A percentile compares a stretch with the other conserved stretches of the same genome.
These are phyloP conservation scores for Crithidia fasciculata DNA, from an alignment of 208 protist species.

Conservation along the genomic window DNA sequence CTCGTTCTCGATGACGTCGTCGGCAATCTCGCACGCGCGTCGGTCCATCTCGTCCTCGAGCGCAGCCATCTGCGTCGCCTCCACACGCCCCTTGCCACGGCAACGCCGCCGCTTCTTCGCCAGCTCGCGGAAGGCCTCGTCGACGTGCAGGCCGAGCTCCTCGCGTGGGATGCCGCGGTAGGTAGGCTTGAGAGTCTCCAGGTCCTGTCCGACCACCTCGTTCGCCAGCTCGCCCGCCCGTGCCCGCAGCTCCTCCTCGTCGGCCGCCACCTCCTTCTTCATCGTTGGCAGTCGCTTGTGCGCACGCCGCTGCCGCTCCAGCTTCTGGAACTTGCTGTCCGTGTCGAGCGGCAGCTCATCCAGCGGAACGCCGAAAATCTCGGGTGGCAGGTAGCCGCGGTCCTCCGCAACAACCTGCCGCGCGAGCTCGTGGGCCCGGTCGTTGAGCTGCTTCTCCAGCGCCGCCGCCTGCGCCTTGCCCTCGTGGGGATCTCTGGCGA, in stretches of 20 bases:
- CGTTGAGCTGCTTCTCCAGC: conserved; percentile 65
- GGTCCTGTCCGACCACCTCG: conserved; percentile 64
- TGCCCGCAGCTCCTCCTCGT: conserved; percentile 54
- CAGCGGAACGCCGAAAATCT: conserved; percentile 68
- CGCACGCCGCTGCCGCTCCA: conserved; percentile 59
- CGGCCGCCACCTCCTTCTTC: conserved; percentile 46
- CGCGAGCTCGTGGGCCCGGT: conserved; percentile 56
- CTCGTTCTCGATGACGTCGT: conserved; percentile 76
- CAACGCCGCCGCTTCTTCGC: conserved; percentile 42
- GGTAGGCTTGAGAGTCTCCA: conserved; percentile 48
- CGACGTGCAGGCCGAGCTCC: conserved; percentile 72
- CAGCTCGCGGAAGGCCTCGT: conserved; percentile 68
- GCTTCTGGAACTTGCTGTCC: conserved; percentile 62
- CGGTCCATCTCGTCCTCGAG: conserved; percentile 82
- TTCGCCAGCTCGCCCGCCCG: conserved; percentile 63
- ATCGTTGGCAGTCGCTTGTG: conserved; percentile 47
- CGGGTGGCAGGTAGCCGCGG: conserved; percentile 49
- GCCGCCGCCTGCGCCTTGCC: conserved; percentile 6
- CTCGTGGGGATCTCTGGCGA: conserved; percentile 36
- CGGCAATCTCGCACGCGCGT: conserved; percentile 75
- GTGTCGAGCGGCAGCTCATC: conserved; percentile 68
- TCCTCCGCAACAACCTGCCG: conserved; percentile 39
- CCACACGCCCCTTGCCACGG: conserved; percentile 38
- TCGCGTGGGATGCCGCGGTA: conserved; percentile 77
- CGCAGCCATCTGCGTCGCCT: conserved; percentile 55